A percentile compares a stretch with the other conserved stretches of the same genome.
phyloP scores from a whole-genome alignment of 139 green algal genomes.

The Nannochloris sp. region DNA sequence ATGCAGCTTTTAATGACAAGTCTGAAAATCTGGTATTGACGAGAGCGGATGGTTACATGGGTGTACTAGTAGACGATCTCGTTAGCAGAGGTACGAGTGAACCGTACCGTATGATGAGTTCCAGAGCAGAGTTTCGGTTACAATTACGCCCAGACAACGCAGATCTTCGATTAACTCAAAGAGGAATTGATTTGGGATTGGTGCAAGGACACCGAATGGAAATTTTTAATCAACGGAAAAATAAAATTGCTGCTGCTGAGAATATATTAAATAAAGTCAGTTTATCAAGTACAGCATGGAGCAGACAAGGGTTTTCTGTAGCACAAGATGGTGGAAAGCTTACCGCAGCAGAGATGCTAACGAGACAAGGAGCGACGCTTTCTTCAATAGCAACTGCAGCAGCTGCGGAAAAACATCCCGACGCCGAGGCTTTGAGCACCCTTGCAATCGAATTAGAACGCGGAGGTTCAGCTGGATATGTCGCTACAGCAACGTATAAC shows the following conservation, averaged over 20 bases:
- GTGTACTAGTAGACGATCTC: slow-evolving; percentile 51
- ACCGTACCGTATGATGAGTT: slow-evolving; percentile 52
- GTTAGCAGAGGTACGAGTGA: slow-evolving; percentile 35
- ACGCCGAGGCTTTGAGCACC: background rate
- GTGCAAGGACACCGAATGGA: slow-evolving; percentile 10
- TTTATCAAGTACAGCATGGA: slow-evolving; percentile 21
- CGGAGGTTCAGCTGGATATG: background rate
- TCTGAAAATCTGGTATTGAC: slow-evolving; percentile 26
- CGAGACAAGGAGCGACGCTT: slow-evolving; percentile 12
- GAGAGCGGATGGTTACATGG: slow-evolving; percentile 36
- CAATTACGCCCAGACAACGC: slow-evolving; percentile 48
- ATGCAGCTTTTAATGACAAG: slow-evolving; percentile 27
- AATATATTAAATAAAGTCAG: slow-evolving; percentile 10
- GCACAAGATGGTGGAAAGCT: slow-evolving; percentile 18
- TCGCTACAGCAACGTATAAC: slow-evolving; percentile 33
- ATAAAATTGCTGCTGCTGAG: background rate
- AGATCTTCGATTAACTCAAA: slow-evolving; percentile 37
- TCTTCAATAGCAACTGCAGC: slow-evolving; percentile 5
- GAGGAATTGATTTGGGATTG: slow-evolving; percentile 32
- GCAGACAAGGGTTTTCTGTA: slow-evolving; percentile 17
- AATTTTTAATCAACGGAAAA: background rate
- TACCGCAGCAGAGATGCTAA: slow-evolving; percentile 29
- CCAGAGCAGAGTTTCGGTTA: slow-evolving; percentile 48
- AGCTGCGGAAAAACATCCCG: background rate
- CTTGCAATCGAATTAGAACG: background rate